Base-by-base conservation (phyloP, 192 early-diverging fungal species). In the Backusella mclennaniae region DNA sequence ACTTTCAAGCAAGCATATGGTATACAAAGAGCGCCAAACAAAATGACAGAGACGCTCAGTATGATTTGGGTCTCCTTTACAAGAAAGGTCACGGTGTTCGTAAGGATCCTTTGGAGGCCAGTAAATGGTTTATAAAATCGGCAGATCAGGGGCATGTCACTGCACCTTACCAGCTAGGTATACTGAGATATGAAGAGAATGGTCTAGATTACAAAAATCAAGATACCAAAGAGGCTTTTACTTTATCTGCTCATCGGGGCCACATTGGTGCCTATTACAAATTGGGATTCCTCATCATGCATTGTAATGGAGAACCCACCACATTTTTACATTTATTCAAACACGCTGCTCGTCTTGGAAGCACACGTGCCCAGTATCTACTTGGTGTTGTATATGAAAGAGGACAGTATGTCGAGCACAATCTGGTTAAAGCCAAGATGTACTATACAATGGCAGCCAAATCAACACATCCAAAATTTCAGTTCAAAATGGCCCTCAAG, bases 1-100 rank as follows among this genome's bases (percentile, higher is more conserved):
- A 56, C 52, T 8, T n/a, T 11, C 8, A 23, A 9, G 19, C 52
- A 2, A 23, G 52, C 19, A 73, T 79, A 36, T 84, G 76, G 83
- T 84, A 83, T 63, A 59, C 35, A 3, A 74, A 75, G 52, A 74
- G 79, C 31, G 79, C 79, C 15, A 69, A 76, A 3, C 38, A 21
- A 14, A 79, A 77, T 35, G 52, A 76, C 12, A 33, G 44, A 12
- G 66, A 29, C 1, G 81, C 80, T 23, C 76, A 79, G 44, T 73
- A 74, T 42, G 75, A 68, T 29, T 26, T 49, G 7, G 69, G 69
- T 31, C 23, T 49, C 3, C 23, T 71, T 23, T 71, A 44, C 21
- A 44, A 41, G 2, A 38, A 49, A 29, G 42, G 69, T 12, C 12
- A 15, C 1, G 69, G 42, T 5, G 69, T 71, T 14, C 69, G 6